These are phyloP conservation scores for Rhodomyrtus tomentosa DNA, from an alignment of 345 rosid species.

Conservation along the genomic window DNA sequence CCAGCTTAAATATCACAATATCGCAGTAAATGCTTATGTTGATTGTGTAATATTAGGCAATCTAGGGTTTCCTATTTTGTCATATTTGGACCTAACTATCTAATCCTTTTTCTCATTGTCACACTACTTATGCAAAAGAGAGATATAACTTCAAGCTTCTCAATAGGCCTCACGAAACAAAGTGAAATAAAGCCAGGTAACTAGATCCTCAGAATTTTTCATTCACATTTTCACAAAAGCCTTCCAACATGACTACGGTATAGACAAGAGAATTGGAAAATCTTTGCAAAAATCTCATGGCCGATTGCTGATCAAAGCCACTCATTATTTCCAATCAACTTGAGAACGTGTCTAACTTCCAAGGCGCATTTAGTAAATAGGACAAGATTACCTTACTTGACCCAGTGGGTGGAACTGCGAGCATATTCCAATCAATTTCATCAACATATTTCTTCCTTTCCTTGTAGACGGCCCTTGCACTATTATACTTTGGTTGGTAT, in stretches of 20 bases:
- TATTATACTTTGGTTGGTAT: slow-evolving; percentile 80
- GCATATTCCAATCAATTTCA: slow-evolving; percentile 92
- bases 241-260: background rate
- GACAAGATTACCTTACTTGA: slow-evolving; percentile 42
- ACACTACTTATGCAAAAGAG: background rate
- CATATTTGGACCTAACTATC: background rate
- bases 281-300: background rate
- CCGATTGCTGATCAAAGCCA: background rate
- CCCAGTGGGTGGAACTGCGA: slow-evolving; percentile 83
- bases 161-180: background rate
- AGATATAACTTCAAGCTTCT: background rate
- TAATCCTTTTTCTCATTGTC: background rate
- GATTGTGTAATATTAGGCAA: background rate
- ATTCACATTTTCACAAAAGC: background rate
- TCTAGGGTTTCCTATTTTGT: background rate
- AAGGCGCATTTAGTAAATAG: background rate
- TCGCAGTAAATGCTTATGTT: background rate
- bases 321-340: background rate
- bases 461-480: slow-evolving; percentile 89
- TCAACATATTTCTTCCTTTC: slow-evolving; percentile 88
- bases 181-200: background rate
- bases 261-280: background rate
- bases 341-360: background rate
- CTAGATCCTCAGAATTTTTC: background rate
- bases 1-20: background rate